These are phyloP conservation scores for Ogataea dorogensis DNA, from an alignment of 805 yeast species.

Conservation along the genomic window DNA sequence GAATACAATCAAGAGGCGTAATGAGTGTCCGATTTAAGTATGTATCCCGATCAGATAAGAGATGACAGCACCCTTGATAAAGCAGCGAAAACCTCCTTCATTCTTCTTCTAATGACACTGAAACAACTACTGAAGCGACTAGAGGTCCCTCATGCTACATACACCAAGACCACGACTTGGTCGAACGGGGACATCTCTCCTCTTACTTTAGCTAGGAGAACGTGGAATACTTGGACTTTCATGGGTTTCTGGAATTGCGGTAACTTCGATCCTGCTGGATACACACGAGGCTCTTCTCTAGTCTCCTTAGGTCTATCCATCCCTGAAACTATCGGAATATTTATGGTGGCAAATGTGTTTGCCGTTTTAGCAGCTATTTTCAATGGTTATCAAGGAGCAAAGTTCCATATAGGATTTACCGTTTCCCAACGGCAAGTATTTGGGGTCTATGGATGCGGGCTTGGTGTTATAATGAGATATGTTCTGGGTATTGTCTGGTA, in stretches of 20 bases:
- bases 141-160: too few species aligned
- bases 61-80: too few species aligned
- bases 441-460: background rate
- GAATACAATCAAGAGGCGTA: constrained; percentile 9
- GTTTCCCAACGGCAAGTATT: background rate
- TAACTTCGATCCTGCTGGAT: constrained; percentile 17
- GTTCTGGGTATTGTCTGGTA: constrained; percentile 47
- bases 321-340: background rate
- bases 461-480: constrained; percentile 34
- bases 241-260: constrained; percentile 41
- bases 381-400: background rate
- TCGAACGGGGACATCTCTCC: constrained; percentile 42
- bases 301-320: background rate
- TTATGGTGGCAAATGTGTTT: background rate
- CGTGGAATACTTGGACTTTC: constrained; percentile 44
- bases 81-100: too few species aligned
- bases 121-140: too few species aligned
- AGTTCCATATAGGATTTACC: constrained; percentile 1
- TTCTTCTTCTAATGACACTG: too few species aligned
- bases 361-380: background rate
- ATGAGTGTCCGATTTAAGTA: too few species aligned
- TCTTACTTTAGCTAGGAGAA: constrained; percentile 41
- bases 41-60: too few species aligned
- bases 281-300: constrained; percentile 5
- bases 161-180: background rate